Percentiles rank a stretch among this genome's conserved stretches.
phyloP scores from a whole-genome alignment of 1,139 yeast species.

The Suhomyces coccinellae region DNA sequence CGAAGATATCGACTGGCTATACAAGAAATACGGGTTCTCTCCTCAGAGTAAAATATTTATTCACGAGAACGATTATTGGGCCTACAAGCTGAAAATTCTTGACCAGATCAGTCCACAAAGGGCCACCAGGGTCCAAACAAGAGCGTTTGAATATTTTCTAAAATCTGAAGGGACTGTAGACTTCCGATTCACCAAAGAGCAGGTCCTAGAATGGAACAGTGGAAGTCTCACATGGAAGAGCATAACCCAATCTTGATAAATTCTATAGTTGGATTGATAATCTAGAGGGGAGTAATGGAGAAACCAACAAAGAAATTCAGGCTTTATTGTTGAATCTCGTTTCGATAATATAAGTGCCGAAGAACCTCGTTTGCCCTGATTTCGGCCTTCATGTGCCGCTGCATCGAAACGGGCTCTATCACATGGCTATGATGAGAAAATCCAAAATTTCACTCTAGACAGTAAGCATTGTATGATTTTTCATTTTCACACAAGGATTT shows the following conservation, averaged over 20 bases:
- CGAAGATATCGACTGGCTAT: background rate
- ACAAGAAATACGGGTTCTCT: background rate
- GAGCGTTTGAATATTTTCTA: background rate
- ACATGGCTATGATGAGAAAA: no score
- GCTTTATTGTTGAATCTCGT: no score
- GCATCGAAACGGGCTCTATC: no score
- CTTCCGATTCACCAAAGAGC: background rate
- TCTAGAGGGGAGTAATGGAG: no score
- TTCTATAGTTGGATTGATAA: no score
- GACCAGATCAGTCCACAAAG: background rate
- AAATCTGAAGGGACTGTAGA: background rate
- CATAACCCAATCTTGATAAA: no score
- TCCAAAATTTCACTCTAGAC: no score
- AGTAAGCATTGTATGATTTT: background rate
- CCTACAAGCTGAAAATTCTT: conserved; percentile 17
- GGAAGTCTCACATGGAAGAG: background rate
- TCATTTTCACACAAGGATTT: background rate
- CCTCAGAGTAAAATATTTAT: conserved; percentile 9
- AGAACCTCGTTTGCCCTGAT: no score
- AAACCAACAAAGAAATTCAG: no score
- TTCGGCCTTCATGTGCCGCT: no score
- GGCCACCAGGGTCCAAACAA: background rate
- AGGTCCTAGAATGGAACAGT: background rate
- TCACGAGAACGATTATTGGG: conserved; percentile 18
- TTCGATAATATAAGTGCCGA: no score